phyloP scores from a whole-genome alignment of 768 basidiomycete genomes.

The Russula foetens region DNA sequence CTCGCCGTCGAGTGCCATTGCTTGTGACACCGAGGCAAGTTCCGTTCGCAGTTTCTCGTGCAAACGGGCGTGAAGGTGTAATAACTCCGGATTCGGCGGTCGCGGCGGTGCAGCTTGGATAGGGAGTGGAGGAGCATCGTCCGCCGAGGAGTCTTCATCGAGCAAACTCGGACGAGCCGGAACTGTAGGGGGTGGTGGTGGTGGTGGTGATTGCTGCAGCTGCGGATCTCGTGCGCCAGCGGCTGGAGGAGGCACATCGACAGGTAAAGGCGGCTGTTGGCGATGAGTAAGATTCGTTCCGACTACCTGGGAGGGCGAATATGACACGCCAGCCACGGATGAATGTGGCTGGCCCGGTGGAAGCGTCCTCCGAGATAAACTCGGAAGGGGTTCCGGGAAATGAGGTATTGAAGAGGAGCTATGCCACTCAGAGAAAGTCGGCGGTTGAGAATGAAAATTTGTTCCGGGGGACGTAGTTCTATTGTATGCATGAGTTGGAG shows the following conservation, averaged over 20 bases:
- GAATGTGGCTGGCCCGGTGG: constrained; percentile 26
- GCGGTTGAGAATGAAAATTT: constrained; percentile 4
- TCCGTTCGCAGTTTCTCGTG: constrained; percentile 68
- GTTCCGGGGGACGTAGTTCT: constrained; percentile 18
- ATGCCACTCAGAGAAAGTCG: constrained; percentile 1
- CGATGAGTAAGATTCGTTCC: constrained; percentile 2
- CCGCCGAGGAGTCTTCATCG: constrained; percentile 43
- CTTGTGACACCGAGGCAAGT: constrained; percentile 59
- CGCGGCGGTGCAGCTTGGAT: constrained; percentile 52
- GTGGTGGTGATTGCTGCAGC: too few relatives aligned
- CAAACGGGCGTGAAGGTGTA: constrained; percentile 69
- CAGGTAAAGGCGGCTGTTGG: constrained; percentile 7
- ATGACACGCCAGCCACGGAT: constrained; percentile 15
- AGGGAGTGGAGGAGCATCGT: constrained; percentile 26
- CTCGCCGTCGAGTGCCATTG: constrained; percentile 58
- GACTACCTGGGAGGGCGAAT: not conserved
- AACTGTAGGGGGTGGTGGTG: constrained; percentile 15
- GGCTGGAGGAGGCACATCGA: constrained; percentile 11
- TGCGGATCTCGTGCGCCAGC: constrained; percentile 15
- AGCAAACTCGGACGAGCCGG: constrained; percentile 47
- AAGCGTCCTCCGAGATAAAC: constrained; percentile 21
- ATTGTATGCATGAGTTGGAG: constrained; percentile 18
- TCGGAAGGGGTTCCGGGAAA: not conserved
- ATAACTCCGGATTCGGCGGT: constrained; percentile 84
- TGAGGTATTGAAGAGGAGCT: not conserved